These are phyloP conservation scores for Russula sp. DNA, from an alignment of 768 basidiomycete species.

Conservation along the genomic window DNA sequence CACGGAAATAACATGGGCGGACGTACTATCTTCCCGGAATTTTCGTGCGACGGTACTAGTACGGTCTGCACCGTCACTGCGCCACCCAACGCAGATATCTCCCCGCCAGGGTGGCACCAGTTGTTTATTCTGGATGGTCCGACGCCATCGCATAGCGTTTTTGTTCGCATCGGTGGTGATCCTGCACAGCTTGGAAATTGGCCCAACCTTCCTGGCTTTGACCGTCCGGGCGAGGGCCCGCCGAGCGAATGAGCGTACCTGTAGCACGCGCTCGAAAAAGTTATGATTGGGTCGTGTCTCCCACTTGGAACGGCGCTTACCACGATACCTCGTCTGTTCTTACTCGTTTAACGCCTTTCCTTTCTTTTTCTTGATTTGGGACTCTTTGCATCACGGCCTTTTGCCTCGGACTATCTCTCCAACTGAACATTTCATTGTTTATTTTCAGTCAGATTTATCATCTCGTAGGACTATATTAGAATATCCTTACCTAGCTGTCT, in stretches of 20 bases:
- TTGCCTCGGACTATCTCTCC: not conserved
- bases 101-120: slow-evolving; percentile 76
- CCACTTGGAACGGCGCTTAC: not conserved
- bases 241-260: slow-evolving; percentile 39
- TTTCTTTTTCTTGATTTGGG: not conserved
- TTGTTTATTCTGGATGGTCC: slow-evolving; percentile 75
- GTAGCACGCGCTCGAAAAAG: slow-evolving; percentile 49
- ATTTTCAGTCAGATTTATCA: no score
- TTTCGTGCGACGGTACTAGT: slow-evolving; percentile 60
- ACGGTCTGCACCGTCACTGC: slow-evolving; percentile 74
- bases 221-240: slow-evolving; percentile 60
- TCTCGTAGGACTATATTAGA: no score
- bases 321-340: not conserved
- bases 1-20: slow-evolving; percentile 77
- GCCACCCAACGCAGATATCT: slow-evolving; percentile 64
- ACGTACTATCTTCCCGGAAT: slow-evolving; percentile 68
- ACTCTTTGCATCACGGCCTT: not conserved
- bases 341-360: no score
- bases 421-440: no score
- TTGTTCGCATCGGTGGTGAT: slow-evolving; percentile 80
- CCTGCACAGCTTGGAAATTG: slow-evolving; percentile 69
- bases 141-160: slow-evolving; percentile 69
- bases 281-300: not conserved
- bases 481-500: no score
- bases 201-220: slow-evolving; percentile 69